These are phyloP conservation scores for Cornus suecica DNA, from an alignment of 148 eudicot species.

Conservation along the genomic window DNA sequence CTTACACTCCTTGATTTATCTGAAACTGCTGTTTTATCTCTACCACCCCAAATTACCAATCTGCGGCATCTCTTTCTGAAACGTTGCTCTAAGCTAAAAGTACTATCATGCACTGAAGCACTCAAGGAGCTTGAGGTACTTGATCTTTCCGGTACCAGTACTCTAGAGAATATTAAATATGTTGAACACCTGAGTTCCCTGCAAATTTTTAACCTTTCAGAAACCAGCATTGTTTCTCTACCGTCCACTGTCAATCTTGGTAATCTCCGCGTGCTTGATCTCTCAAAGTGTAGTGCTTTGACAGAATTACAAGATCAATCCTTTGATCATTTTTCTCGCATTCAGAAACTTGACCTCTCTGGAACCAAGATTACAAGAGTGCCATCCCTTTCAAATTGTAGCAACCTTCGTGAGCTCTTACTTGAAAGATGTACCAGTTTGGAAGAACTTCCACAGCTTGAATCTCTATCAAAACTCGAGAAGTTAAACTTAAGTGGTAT, in stretches of 20 bases:
- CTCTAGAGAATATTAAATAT: background rate
- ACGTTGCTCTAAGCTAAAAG: slow-evolving; percentile 1
- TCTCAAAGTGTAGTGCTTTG: slow-evolving; percentile 25
- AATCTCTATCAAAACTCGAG: slow-evolving; percentile 20
- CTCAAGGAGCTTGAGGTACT: slow-evolving; percentile 19
- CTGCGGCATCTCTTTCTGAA: slow-evolving; percentile 16
- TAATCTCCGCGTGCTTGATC: slow-evolving; percentile 23
- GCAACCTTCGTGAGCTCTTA: slow-evolving; percentile 21
- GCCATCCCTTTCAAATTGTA: slow-evolving; percentile 20
- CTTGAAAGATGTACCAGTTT: slow-evolving; percentile 18
- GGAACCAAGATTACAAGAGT: slow-evolving; percentile 13
- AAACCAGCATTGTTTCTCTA: slow-evolving; percentile 2
- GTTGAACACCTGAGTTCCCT: background rate
- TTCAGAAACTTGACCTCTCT: slow-evolving; percentile 28
- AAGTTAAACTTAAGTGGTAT: slow-evolving; percentile 29
- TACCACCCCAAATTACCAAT: slow-evolving; percentile 19
- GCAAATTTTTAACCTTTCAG: slow-evolving; percentile 17
- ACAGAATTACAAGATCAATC: slow-evolving; percentile 11
- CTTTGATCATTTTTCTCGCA: slow-evolving; percentile 29
- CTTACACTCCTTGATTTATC: slow-evolving; percentile 28
- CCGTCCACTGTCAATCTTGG: slow-evolving; percentile 12
- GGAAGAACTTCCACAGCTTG: slow-evolving; percentile 4
- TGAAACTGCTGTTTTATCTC: slow-evolving; percentile 5
- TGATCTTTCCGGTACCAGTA: slow-evolving; percentile 16
- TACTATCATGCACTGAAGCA: background rate